A percentile compares a stretch with the other conserved stretches of the same genome.
phyloP scores from a whole-genome alignment of 495 filamentous ascomycete genomes.

The Neurospora tetraspora region DNA sequence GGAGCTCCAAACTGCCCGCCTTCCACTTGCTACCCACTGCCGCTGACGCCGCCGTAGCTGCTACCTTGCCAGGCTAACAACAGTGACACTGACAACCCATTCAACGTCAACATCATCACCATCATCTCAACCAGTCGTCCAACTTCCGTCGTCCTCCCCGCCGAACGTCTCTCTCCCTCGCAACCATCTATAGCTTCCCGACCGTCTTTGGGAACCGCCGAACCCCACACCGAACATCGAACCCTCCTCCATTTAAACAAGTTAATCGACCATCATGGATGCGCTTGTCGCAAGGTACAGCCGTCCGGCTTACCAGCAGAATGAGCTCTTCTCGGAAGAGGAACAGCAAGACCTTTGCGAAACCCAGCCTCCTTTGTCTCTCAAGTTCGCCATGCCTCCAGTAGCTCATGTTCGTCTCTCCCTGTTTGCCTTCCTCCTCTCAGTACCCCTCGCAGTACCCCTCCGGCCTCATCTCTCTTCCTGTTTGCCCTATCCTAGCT shows the following conservation, averaged over 20 bases:
- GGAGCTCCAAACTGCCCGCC: conserved; percentile 5
- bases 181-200: neutral
- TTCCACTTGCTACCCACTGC: neutral
- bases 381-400: conserved; percentile 92
- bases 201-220: neutral
- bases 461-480: neutral
- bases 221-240: neutral
- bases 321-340: conserved; percentile 62
- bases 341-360: conserved; percentile 65
- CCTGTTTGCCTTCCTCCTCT: neutral
- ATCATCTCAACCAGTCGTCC: neutral
- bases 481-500: neutral
- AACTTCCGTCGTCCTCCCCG: neutral
- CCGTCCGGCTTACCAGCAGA: conserved; percentile 52
- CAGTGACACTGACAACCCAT: neutral
- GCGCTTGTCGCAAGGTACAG: conserved; percentile 85
- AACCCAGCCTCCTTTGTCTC: conserved; percentile 57
- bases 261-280: conserved; percentile 54
- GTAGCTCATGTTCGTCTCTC: conserved; percentile 64
- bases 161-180: neutral
- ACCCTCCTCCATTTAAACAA: neutral
- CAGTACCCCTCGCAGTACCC: neutral
- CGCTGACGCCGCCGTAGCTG: neutral
- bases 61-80: neutral
- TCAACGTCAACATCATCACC: neutral